Evolutionary conservation across 495 filamentous ascomycete species (phyloP).

Genomic region (Acidomyces sp.): DNA sequence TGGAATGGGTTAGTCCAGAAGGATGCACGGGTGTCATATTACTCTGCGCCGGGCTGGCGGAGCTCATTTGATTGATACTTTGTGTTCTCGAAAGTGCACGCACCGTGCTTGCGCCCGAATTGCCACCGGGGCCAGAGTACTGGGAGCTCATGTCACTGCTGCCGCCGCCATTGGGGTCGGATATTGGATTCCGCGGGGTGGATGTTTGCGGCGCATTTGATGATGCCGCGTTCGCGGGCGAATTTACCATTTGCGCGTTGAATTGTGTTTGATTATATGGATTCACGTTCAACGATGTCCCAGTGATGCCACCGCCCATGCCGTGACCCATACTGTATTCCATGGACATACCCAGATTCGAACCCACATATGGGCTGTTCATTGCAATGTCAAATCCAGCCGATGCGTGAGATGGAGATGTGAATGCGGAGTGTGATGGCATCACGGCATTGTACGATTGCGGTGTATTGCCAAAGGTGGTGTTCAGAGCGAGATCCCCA

Average conservation of each 20-base stretch:
- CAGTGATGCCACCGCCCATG: slow-evolving; percentile 7
- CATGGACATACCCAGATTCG: slow-evolving; percentile 22
- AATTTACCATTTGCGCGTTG: slow-evolving; percentile 21
- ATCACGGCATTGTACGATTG: slow-evolving; percentile 20
- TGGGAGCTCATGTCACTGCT: slow-evolving; percentile 9
- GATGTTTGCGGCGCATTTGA: background rate
- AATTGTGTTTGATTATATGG: slow-evolving; percentile 23
- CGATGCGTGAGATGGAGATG: slow-evolving; percentile 24
- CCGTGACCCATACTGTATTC: slow-evolving; percentile 21
- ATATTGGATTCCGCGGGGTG: slow-evolving; percentile 1
- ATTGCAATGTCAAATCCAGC: slow-evolving; percentile 25
- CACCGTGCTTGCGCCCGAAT: slow-evolving; percentile 1
- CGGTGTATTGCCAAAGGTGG: slow-evolving; percentile 20
- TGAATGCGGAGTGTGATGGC: slow-evolving; percentile 23
- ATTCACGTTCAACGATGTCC: slow-evolving; percentile 19
- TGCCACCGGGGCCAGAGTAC: slow-evolving; percentile 1
- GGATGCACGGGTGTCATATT: too few relatives aligned
- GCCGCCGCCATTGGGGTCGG: slow-evolving; percentile 9
- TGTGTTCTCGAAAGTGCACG: slow-evolving; percentile 8
- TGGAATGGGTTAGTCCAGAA: too few relatives aligned
- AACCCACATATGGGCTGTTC: slow-evolving; percentile 22
- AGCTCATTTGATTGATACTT: too few relatives aligned
- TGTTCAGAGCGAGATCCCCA: slow-evolving; percentile 23
- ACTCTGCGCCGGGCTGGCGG: too few relatives aligned
- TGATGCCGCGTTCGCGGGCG: slow-evolving; percentile 21